Conservation (phyloP, 129 eudicot genomes). For the Glebionis coronaria region DNA sequence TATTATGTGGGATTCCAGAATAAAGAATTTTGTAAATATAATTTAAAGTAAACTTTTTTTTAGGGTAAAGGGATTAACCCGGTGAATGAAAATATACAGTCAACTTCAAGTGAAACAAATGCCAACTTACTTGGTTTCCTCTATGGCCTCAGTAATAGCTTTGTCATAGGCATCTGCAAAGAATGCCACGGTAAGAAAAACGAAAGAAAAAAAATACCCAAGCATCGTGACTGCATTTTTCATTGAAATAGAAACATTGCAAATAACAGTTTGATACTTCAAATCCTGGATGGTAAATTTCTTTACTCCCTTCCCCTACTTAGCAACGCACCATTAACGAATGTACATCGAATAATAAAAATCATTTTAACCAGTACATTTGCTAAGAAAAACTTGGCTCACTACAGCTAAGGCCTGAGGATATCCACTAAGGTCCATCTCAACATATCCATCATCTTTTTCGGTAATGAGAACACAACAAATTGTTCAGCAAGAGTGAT, state of each 20-base stretch:
- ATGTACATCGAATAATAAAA: not conserved
- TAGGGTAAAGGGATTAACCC: too few species aligned
- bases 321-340: not conserved
- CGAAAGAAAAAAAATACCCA: not conserved
- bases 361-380: not conserved
- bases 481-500: not conserved
- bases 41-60: not conserved
- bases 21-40: not conserved
- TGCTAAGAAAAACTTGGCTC: conserved; percentile 9
- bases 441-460: conserved; percentile 3
- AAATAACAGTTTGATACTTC: not conserved
- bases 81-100: too few species aligned
- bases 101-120: conserved; percentile 8
- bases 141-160: conserved; percentile 63
- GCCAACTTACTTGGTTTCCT: conserved; percentile 48
- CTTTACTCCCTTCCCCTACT: not conserved
- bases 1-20: not conserved
- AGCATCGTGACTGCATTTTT: conserved; percentile 1
- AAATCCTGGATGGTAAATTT: not conserved
- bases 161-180: conserved; percentile 72
- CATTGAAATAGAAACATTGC: conserved; percentile 1
- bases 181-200: not conserved
- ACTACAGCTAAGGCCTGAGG: conserved; percentile 8
- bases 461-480: not conserved
- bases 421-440: not conserved